Conservation (phyloP, 352 stramenopile species). For the Phytophthora sp. region DNA sequence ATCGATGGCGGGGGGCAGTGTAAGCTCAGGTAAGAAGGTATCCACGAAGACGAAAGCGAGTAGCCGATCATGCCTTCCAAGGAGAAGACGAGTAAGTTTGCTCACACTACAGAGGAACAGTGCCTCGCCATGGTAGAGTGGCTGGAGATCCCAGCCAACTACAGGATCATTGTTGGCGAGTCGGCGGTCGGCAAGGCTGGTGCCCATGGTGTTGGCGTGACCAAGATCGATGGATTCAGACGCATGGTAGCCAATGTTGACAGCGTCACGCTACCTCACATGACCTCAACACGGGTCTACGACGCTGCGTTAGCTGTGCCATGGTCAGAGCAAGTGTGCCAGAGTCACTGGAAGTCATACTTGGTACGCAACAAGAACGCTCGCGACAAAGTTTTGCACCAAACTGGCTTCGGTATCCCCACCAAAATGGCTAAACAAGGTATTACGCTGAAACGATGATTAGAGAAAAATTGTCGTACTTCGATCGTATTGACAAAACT, state of each 20-base stretch:
- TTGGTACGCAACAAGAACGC: constrained; percentile 1
- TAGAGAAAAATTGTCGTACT: not conserved
- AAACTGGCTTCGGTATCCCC: constrained; percentile 3
- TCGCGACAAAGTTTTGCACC: not conserved
- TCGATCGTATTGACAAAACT: not conserved
- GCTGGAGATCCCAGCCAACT: constrained; percentile 1
- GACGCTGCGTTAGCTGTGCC: not conserved
- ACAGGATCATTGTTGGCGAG: not conserved
- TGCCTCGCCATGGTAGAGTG: not conserved
- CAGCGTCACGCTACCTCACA: not conserved
- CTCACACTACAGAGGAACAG: not conserved
- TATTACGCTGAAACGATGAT: not conserved
- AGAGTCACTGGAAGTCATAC: constrained; percentile 4
- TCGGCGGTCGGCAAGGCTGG: not conserved
- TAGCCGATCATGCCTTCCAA: too few species aligned
- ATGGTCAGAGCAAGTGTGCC: not conserved
- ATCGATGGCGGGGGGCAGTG: too few species aligned
- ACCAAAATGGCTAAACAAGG: not conserved
- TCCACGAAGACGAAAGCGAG: too few species aligned
- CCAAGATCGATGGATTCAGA: not conserved
- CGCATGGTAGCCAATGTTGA: constrained; percentile 2
- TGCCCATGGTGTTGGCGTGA: not conserved
- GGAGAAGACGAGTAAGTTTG: too few species aligned
- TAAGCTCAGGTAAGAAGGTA: too few species aligned
- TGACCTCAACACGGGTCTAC: too few species aligned